A percentile compares a stretch with the other conserved stretches of the same genome.
Evolutionary conservation across 2,329 filamentous ascomycete species (phyloP).

Genomic region (Cladosporium halotolerans): DNA sequence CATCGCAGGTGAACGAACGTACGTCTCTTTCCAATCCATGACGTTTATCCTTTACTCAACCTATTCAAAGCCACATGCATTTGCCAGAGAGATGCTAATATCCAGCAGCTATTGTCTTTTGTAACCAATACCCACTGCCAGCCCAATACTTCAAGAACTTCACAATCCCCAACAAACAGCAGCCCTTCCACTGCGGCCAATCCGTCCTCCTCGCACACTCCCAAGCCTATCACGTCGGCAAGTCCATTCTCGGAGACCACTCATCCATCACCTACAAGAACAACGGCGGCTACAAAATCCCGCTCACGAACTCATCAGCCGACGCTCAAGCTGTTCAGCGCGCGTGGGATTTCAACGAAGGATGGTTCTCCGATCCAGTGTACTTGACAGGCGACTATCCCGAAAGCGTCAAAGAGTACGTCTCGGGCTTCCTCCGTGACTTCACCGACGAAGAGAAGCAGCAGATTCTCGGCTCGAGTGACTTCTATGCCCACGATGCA

Average conservation of each 20-base stretch:
- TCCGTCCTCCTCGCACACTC: slow-evolving; percentile 33
- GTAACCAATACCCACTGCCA: slow-evolving; percentile 27
- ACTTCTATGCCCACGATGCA: slow-evolving; percentile 34
- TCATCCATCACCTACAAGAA: slow-evolving; percentile 29
- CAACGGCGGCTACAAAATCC: slow-evolving; percentile 34
- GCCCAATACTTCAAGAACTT: slow-evolving; percentile 33
- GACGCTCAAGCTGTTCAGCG: slow-evolving; percentile 31
- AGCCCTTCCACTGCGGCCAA: slow-evolving; percentile 33
- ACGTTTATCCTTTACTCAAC: too few relatives aligned
- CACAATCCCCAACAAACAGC: slow-evolving; percentile 29
- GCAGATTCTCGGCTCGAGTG: slow-evolving; percentile 28
- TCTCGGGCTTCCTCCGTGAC: slow-evolving; percentile 27
- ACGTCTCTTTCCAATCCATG: not conserved
- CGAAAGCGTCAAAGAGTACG: slow-evolving; percentile 31
- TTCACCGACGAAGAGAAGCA: slow-evolving; percentile 31
- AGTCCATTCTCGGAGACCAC: slow-evolving; percentile 31
- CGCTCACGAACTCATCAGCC: slow-evolving; percentile 29
- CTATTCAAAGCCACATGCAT: too few relatives aligned
- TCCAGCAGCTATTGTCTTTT: slow-evolving; percentile 24
- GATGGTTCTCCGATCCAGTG: slow-evolving; percentile 39
- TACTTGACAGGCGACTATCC: slow-evolving; percentile 43
- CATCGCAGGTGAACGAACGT: slow-evolving; percentile 1
- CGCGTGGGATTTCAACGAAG: slow-evolving; percentile 35
- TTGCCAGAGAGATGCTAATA: not conserved
- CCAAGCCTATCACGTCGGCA: slow-evolving; percentile 37